Base-by-base conservation (phyloP, 2,329 filamentous ascomycete genomes). In the Knufia fluminis region DNA sequence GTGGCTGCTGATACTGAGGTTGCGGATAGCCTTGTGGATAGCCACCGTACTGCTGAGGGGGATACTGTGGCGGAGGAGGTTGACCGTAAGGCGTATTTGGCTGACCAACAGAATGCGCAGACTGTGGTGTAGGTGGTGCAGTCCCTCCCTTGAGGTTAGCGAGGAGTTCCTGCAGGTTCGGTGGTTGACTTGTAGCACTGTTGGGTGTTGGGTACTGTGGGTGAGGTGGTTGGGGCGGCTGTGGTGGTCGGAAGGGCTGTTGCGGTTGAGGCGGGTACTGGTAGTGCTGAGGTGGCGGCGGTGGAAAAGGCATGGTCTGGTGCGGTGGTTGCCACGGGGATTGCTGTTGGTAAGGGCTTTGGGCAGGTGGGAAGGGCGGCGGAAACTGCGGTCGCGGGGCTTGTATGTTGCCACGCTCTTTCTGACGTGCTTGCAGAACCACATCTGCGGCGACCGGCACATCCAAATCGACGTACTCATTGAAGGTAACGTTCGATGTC, bases 401-500 rank as follows among this genome's bases (percentile, higher is more conserved):
- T 17, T 49, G 48, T 20, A 24, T 19, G 19, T 35, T 68, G 14
- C 69, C 60, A 20, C 57, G 51, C 51, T 66, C 61, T 38, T 63
- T 71, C 54, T 74, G 67, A 64, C 86, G 90, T 46, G 83, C 79
- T 51, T 87, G 79, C 36, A 83, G 65, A 50, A 94, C 85, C 14
- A 97, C 78, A 58, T 94, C 86, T 14, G 85, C 86, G 3, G 86
- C 88, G 40, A 89, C 81, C 4, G 72, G 67, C 0, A 89, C 85
- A 31, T 94, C 85, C 1, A 96, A 75, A 58, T 90, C 82, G 50
- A 85, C 79, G 64, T 97, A 97, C 63, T 94, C 85, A 59, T 94
- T 86, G 63, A 87, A 96, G 38, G 82, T 80, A 52, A 94, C 82
- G 56, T 86, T 89, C 59, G 79, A 79, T 16, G 74, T 72, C n/a